Evolutionary conservation across 352 stramenopile species (phyloP), one percentile per base, ranked within the genome.

Genomic region (Pythium pyrilobum): DNA sequence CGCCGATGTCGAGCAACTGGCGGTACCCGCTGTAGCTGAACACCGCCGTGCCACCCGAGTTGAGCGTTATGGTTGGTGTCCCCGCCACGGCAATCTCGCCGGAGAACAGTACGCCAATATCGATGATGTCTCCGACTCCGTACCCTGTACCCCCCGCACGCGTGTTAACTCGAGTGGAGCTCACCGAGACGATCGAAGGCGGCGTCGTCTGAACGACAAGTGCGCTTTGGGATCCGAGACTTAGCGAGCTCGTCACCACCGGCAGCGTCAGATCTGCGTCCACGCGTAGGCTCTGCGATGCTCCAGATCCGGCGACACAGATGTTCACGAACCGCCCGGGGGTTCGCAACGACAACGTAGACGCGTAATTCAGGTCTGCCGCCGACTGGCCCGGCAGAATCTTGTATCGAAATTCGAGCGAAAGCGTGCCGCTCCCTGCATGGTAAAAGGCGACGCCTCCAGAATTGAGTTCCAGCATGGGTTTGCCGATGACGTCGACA

Each of bases 381-480:
- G 76, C 52, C 0, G 43, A 18, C 27, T 95, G 78, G 8, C 74
- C 74, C 2, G 47, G 2, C 3, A 70, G 45, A 11, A 95, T 56
- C 53, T 71, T 73, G 54, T 95, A 93, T 11, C 80, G 71, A 43
- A 93, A 95, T 43, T 62, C 56, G 24, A 95, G 43, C 2, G 43
- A 58, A 2, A 70, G 56, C 0, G 81, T 78, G 1, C 58, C 65
- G 24, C 66, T 81, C 1, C 85, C 81, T 0, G 62, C 71, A 2
- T 66, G 64, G 51, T 74, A 93, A 0, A 64, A 21, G 0, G 80
- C 81, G 25, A 77, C 49, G 3, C 78, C 80, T 2, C 73, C 72
- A 4, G 79, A 92, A 47, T 89, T 82, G 10, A 95, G 53, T 36
- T 89, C 77, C 16, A 95, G 56, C 15, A 80, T 52, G 0, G 78